Conservation (phyloP, 164 flowering plant species). For the Cinnamomum chago region DNA sequence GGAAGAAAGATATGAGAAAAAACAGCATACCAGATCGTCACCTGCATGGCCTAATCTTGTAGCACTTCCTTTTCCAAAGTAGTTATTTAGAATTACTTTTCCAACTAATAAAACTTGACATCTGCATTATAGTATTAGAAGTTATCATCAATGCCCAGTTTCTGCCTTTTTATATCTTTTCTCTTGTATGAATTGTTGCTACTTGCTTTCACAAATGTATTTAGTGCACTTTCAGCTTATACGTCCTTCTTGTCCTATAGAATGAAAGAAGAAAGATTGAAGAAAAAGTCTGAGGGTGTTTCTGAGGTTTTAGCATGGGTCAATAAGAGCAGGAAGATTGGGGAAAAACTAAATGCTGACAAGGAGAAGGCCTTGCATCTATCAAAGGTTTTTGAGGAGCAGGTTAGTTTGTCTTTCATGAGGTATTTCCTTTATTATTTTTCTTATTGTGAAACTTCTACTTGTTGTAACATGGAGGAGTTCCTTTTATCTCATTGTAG, state of each 20-base stretch:
- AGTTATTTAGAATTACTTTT: too few species aligned
- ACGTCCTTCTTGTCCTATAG: conserved; percentile 27
- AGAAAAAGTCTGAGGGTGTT: conserved; percentile 50
- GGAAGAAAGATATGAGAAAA: too few species aligned
- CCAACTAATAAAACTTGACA: too few species aligned
- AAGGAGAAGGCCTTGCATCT: conserved; percentile 72
- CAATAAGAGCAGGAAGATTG: conserved; percentile 64
- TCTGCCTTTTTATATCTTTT: too few species aligned
- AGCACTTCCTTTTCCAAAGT: too few species aligned
- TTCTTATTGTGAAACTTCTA: background rate
- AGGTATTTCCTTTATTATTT: background rate
- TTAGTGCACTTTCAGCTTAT: background rate
- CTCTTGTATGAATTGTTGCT: background rate
- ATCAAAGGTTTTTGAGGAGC: conserved; percentile 81
- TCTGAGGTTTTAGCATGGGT: conserved; percentile 82
- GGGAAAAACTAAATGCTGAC: conserved; percentile 53
- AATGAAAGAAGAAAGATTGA: conserved; percentile 72
- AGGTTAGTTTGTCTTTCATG: conserved; percentile 36
- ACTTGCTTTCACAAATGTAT: background rate
- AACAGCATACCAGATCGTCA: too few species aligned
- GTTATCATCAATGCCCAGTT: too few species aligned
- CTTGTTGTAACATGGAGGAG: conserved; percentile 1
- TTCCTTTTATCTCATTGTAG: conserved; percentile 9
- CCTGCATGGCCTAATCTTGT: too few species aligned
- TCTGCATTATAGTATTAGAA: too few species aligned